Percentiles rank a stretch among this genome's conserved stretches.
phyloP scores from a whole-genome alignment of 2,329 filamentous ascomycete species.

The Clonostachys chloroleuca region DNA sequence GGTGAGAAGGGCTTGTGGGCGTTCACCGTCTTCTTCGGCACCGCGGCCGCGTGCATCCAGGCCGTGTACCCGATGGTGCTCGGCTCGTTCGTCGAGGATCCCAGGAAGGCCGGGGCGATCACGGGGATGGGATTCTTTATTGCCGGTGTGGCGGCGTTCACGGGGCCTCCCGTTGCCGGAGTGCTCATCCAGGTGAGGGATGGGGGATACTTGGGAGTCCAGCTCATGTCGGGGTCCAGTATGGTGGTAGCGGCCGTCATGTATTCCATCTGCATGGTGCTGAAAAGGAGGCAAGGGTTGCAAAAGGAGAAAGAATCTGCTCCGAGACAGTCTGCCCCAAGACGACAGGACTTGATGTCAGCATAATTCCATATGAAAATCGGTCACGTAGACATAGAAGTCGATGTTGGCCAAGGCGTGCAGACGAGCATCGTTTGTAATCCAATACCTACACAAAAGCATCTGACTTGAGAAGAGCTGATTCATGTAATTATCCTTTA shows the following conservation, averaged over 20 bases:
- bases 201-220: conserved; percentile 15
- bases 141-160: conserved; percentile 8
- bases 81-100: background rate
- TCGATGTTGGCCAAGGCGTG: too few species aligned
- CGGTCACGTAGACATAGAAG: too few species aligned
- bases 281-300: conserved; percentile 3
- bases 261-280: background rate
- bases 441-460: too few species aligned
- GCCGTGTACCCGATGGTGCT: conserved; percentile 55
- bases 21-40: conserved; percentile 59
- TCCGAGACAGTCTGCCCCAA: too few species aligned
- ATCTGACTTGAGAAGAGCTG: too few species aligned
- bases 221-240: conserved; percentile 44
- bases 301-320: too few species aligned
- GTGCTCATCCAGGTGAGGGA: conserved; percentile 5
- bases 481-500: too few species aligned
- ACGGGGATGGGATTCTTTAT: conserved; percentile 51
- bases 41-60: conserved; percentile 58
- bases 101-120: conserved; percentile 19
- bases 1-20: conserved; percentile 47
- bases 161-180: background rate
- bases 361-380: too few species aligned
- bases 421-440: too few species aligned
- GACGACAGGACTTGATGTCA: too few species aligned
- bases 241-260: conserved; percentile 39